Conservation (phyloP, 1,284 basidiomycete species). For the Ganoderma multipileum region DNA sequence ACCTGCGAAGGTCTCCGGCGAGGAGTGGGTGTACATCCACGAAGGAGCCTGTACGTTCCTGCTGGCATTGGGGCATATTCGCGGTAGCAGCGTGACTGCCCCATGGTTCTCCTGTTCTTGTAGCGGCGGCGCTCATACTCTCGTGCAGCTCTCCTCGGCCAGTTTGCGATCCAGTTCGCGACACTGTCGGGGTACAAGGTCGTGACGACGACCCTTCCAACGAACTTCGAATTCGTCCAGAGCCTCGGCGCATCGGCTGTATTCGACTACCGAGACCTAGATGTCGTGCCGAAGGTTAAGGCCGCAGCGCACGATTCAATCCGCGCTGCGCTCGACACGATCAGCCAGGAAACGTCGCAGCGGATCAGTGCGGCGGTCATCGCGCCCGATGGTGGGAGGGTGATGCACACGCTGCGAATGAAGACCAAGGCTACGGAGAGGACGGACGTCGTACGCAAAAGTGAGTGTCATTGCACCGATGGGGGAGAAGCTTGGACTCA, state of each 20-base stretch:
- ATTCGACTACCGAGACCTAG: slow-evolving; percentile 41
- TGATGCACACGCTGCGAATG: slow-evolving; percentile 16
- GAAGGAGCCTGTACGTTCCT: slow-evolving; percentile 40
- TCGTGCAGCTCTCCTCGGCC: slow-evolving; percentile 42
- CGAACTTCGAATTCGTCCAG: slow-evolving; percentile 46
- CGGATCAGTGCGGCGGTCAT: slow-evolving; percentile 27
- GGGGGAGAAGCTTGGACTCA: neutral
- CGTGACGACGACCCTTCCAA: slow-evolving; percentile 47
- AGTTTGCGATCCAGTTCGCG: slow-evolving; percentile 52
- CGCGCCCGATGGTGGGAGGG: slow-evolving; percentile 27
- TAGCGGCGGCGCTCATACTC: neutral
- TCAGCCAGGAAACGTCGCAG: slow-evolving; percentile 26
- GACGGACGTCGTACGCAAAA: slow-evolving; percentile 12
- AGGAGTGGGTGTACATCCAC: slow-evolving; percentile 40
- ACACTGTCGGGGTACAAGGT: slow-evolving; percentile 49
- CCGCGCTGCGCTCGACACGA: slow-evolving; percentile 31
- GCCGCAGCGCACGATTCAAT: slow-evolving; percentile 30
- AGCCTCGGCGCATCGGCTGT: slow-evolving; percentile 49
- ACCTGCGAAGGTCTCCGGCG: slow-evolving; percentile 25
- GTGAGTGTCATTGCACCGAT: neutral
- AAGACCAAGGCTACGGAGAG: neutral
- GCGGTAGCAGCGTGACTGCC: no score
- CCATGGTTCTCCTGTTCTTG: no score
- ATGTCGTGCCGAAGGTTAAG: slow-evolving; percentile 31
- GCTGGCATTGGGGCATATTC: neutral